A percentile compares a stretch with the other conserved stretches of the same genome.
phyloP scores from a whole-genome alignment of 2,329 filamentous ascomycete species.

The Pyrenochaeta sp. region DNA sequence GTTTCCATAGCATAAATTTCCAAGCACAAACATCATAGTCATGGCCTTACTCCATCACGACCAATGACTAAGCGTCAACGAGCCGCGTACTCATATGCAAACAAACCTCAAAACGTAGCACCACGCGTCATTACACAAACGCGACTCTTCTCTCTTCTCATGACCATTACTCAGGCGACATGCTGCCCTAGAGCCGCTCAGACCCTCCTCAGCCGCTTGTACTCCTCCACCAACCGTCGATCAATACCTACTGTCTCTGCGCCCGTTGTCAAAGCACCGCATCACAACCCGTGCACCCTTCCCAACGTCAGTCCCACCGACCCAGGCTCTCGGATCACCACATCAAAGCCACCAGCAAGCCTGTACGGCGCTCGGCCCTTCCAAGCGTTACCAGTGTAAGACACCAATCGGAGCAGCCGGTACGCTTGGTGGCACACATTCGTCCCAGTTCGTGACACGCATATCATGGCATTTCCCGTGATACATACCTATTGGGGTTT shows the following conservation, averaged over 20 bases:
- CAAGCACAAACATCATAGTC: too few species aligned
- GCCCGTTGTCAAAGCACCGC: constrained; percentile 1
- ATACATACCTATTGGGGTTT: too few species aligned
- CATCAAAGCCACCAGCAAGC: neutral
- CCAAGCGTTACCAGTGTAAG: constrained; percentile 11
- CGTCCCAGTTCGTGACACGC: constrained; percentile 2
- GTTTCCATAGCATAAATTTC: too few species aligned
- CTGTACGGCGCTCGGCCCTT: neutral
- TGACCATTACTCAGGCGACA: too few species aligned
- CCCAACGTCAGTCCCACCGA: constrained; percentile 18
- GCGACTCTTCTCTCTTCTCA: too few species aligned
- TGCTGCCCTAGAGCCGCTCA: too few species aligned
- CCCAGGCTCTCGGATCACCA: constrained; percentile 11
- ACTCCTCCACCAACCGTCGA: neutral
- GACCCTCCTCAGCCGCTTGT: constrained; percentile 2
- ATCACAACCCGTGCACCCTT: constrained; percentile 3
- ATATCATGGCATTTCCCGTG: too few species aligned
- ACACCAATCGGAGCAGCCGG: constrained; percentile 40
- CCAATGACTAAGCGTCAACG: too few species aligned
- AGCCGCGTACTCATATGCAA: too few species aligned
- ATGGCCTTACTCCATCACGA: too few species aligned
- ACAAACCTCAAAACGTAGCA: too few species aligned
- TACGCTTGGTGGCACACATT: constrained; percentile 18
- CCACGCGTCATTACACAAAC: too few species aligned
- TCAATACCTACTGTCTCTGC: neutral